phyloP scores from a whole-genome alignment of 2,329 filamentous ascomycete genomes.

The Trichoderma hamatum region DNA sequence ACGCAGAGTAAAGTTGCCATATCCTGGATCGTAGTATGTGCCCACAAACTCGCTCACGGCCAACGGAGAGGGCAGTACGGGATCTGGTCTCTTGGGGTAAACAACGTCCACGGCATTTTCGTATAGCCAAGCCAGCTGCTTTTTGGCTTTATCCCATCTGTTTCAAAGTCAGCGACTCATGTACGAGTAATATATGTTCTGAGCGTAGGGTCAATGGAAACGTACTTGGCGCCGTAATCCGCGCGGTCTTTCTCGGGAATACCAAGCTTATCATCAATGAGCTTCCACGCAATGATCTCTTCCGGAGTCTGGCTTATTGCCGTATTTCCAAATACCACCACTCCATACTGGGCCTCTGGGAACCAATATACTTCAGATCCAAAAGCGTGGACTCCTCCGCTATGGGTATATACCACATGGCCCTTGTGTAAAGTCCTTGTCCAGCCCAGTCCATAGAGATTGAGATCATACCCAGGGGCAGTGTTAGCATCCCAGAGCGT shows the following conservation, averaged over 20 bases:
- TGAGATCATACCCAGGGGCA: conserved; percentile 27
- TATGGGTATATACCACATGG: conserved; percentile 38
- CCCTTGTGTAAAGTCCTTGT: conserved; percentile 33
- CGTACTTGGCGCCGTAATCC: conserved; percentile 32
- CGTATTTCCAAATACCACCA: conserved; percentile 47
- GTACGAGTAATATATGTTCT: not conserved
- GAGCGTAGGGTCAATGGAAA: not conserved
- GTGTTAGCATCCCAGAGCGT: conserved; percentile 33
- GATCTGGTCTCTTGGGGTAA: conserved; percentile 44
- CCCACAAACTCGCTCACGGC: conserved; percentile 42
- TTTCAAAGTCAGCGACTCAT: not conserved
- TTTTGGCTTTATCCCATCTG: conserved; percentile 1
- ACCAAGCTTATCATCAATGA: conserved; percentile 39
- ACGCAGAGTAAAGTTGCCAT: conserved; percentile 36
- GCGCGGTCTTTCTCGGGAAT: conserved; percentile 32
- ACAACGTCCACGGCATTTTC: conserved; percentile 40
- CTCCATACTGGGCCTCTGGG: conserved; percentile 38
- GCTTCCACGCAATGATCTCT: conserved; percentile 34
- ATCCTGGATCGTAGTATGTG: conserved; percentile 50
- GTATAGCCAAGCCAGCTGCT: conserved; percentile 29
- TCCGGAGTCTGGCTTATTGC: conserved; percentile 42
- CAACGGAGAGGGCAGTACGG: conserved; percentile 42
- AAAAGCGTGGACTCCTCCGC: conserved; percentile 37
- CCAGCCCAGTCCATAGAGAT: conserved; percentile 40
- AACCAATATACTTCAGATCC: conserved; percentile 39